phyloP scores from a whole-genome alignment of 371 early-diverging fungal genomes.

The Mortierella sp. region DNA sequence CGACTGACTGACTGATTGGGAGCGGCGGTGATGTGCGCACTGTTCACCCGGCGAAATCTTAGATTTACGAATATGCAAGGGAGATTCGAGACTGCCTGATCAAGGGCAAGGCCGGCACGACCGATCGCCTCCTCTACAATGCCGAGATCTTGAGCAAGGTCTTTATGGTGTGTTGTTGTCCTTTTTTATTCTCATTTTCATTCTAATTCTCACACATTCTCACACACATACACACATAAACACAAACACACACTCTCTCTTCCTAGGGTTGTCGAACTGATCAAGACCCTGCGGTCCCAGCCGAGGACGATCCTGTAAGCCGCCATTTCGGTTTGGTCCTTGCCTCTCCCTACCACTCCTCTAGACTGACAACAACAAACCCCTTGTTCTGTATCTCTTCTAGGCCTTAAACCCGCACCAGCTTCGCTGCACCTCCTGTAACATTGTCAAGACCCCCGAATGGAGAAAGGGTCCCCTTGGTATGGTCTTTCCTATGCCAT shows the following conservation, averaged over 20 bases:
- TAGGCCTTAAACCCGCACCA: conserved; percentile 35
- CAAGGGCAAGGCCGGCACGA: conserved; percentile 40
- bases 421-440: conserved; percentile 65
- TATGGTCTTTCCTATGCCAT: conserved; percentile 11
- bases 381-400: neutral
- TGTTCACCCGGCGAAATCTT: neutral
- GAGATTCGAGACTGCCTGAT: conserved; percentile 48
- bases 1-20: too few species aligned
- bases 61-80: conserved; percentile 51
- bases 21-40: too few species aligned
- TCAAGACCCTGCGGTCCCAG: conserved; percentile 28
- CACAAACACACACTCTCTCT: too few species aligned
- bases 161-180: conserved; percentile 32
- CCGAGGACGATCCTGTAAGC: conserved; percentile 38
- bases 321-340: too few species aligned
- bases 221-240: too few species aligned
- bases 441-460: conserved; percentile 71
- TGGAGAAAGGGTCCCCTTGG: conserved; percentile 73
- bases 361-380: too few species aligned
- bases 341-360: too few species aligned
- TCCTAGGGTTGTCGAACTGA: conserved; percentile 43
- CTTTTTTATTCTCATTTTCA: too few species aligned
- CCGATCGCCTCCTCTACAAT: conserved; percentile 42
- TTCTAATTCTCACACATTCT: too few species aligned
- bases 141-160: conserved; percentile 51